These are phyloP conservation scores for Drosera spatulata DNA, from an alignment of 179 eudicot species.

Conservation along the genomic window DNA sequence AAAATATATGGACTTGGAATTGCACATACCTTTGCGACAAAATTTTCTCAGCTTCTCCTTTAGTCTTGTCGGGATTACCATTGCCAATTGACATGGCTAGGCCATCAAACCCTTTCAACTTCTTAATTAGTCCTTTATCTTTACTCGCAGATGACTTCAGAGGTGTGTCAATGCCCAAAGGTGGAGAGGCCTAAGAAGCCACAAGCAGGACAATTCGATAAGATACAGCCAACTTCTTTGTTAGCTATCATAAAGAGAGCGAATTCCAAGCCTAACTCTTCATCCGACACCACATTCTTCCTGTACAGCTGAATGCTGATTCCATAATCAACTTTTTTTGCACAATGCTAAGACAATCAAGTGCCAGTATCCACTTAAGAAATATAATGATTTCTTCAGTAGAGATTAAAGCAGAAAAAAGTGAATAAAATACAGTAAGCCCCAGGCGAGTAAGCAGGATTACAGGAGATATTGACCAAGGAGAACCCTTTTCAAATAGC, in stretches of 20 bases:
- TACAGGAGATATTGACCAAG: too few relatives aligned
- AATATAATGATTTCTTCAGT: too few relatives aligned
- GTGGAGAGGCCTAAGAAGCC: slow-evolving; percentile 40
- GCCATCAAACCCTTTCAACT: slow-evolving; percentile 77
- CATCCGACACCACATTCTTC: too few relatives aligned
- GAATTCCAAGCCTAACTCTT: not conserved
- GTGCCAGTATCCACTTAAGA: too few relatives aligned
- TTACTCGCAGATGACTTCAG: slow-evolving; percentile 58
- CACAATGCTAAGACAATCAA: too few relatives aligned
- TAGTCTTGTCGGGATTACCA: slow-evolving; percentile 42
- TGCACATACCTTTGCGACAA: slow-evolving; percentile 54
- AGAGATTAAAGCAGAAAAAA: too few relatives aligned
- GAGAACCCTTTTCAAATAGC: too few relatives aligned
- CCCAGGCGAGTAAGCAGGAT: too few relatives aligned
- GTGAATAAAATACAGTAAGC: too few relatives aligned
- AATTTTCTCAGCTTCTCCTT: slow-evolving; percentile 39
- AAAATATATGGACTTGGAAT: not conserved
- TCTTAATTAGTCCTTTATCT: slow-evolving; percentile 57
- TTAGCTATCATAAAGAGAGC: not conserved
- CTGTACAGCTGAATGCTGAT: too few relatives aligned
- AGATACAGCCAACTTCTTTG: not conserved
- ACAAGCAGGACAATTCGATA: not conserved
- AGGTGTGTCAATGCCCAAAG: slow-evolving; percentile 58
- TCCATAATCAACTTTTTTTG: too few relatives aligned
- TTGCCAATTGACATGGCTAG: slow-evolving; percentile 90